phyloP scores from a whole-genome alignment of 225 moss, liverwort and hornwort species.

The Thuidium tamariscinum region DNA sequence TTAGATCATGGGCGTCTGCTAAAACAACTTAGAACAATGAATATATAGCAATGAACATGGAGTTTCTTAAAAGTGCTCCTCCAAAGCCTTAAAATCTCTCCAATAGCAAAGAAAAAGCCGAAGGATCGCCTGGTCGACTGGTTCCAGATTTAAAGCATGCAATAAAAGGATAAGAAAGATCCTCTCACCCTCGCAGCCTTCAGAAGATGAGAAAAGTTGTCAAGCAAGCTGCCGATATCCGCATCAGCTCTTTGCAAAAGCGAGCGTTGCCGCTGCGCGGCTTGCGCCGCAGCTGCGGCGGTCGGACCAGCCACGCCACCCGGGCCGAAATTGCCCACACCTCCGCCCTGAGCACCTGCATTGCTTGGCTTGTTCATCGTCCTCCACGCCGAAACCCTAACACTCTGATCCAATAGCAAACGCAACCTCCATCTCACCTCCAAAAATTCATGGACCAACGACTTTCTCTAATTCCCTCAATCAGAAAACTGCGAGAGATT shows the following conservation, averaged over 20 bases:
- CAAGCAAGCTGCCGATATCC: conserved; percentile 83
- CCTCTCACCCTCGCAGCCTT: conserved; percentile 74
- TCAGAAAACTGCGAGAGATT: background rate
- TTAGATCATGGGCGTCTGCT: background rate
- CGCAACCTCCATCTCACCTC: background rate
- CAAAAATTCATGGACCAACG: background rate
- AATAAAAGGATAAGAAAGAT: background rate
- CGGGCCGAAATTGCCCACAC: conserved; percentile 15
- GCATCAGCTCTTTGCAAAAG: conserved; percentile 78
- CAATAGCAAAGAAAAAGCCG: background rate
- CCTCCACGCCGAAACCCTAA: conserved; percentile 16
- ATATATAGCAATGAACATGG: background rate
- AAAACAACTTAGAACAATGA: background rate
- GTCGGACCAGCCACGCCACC: conserved; percentile 61
- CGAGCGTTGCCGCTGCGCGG: conserved; percentile 79
- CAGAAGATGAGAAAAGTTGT: conserved; percentile 89
- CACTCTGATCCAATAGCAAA: background rate
- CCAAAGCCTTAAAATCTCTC: background rate
- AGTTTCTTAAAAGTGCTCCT: background rate
- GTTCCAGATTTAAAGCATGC: background rate
- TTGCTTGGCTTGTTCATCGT: conserved; percentile 33
- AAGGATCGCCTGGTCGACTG: background rate
- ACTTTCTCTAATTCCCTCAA: background rate
- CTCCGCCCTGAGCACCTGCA: conserved; percentile 27
- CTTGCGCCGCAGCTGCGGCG: conserved; percentile 82